Evolutionary conservation across 2,329 filamentous ascomycete genomes (phyloP).

Genomic region (Trichoderma sp.): DNA sequence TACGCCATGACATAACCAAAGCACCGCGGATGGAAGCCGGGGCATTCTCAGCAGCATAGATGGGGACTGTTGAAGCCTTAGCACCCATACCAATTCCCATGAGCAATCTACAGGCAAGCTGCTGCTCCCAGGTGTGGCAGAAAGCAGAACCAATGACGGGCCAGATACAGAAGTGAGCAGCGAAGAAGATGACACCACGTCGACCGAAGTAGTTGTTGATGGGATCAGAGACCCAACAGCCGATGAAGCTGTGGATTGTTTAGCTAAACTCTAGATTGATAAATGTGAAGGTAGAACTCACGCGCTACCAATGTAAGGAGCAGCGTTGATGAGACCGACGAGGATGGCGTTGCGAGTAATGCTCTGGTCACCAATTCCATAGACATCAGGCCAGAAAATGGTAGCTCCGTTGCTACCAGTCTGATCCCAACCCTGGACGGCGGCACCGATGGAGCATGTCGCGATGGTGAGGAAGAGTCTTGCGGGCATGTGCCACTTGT

Average conservation of each 20-base stretch:
- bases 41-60: slow-evolving; percentile 71
- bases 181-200: slow-evolving; percentile 62
- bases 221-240: slow-evolving; percentile 65
- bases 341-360: slow-evolving; percentile 42
- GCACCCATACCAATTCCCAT: slow-evolving; percentile 68
- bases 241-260: slow-evolving; percentile 36
- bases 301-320: slow-evolving; percentile 47
- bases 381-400: slow-evolving; percentile 52
- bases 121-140: slow-evolving; percentile 62
- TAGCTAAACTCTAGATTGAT: slow-evolving; percentile 15
- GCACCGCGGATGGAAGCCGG: slow-evolving; percentile 67
- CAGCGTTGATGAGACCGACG: slow-evolving; percentile 64
- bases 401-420: slow-evolving; percentile 62
- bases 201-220: slow-evolving; percentile 47
- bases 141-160: slow-evolving; percentile 62
- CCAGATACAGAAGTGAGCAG: slow-evolving; percentile 67
- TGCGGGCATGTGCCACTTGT: slow-evolving; percentile 63
- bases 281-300: slow-evolving; percentile 29
- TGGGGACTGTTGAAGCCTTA: slow-evolving; percentile 63
- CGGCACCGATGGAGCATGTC: slow-evolving; percentile 64
- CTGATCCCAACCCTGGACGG: slow-evolving; percentile 65
- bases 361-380: slow-evolving; percentile 36
- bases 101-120: slow-evolving; percentile 63
- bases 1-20: slow-evolving; percentile 74
- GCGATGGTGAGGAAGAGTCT: slow-evolving; percentile 64